Evolutionary conservation across 208 protist genomes (phyloP), one percentile per base, ranked within the genome.

Genomic region (Crithidia acanthocephali): DNA sequence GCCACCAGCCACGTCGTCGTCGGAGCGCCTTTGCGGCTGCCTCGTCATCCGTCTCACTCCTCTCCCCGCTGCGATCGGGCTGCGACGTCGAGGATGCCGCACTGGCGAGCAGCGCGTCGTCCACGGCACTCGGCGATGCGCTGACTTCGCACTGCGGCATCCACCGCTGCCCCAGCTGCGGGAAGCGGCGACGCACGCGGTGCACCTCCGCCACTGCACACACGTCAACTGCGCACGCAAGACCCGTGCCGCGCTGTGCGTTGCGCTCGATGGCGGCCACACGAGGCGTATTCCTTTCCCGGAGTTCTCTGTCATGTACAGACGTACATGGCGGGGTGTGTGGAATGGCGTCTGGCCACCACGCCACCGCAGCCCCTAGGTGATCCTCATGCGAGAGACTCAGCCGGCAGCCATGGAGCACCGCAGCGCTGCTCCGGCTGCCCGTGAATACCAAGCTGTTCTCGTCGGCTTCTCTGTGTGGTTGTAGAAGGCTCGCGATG

Each of bases 331-430:
- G 5, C 11, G 35, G 11, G 35, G 8, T 5, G 8, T 5, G 35
- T 40, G 35, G 11, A 40, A 11, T 40, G 35, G 35, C 35, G 2
- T 61, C 35, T 20, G 42, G 44, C 42, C 33, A 8, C 74, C 86
- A 92, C 28, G 76, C 79, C 25, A 89, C 68, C 6, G 84, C 79
- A 20, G 81, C 87, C 16, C 66, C 83, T 0, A 84, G 53, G 7
- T 37, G 9, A 42, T 85, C 84, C 63, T 92, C 87, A 47, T 92
- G 87, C 6, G 87, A 30, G 20, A 92, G 60, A 35, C 79, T 85
- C 15, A 92, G 59, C 25, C 58, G 42, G n/a, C 71, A 75, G 18
- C 74, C 72, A 44, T 86, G 57, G 28, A 66, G 64, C 27, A 7
- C 37, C 5, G 33, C 33, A 0, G 80, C 86, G 22, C 72, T 68